Evolutionary conservation across 805 yeast species (phyloP), one percentile per base, ranked within the genome.

Genomic region (Kregervanrija pseudodelftensis): DNA sequence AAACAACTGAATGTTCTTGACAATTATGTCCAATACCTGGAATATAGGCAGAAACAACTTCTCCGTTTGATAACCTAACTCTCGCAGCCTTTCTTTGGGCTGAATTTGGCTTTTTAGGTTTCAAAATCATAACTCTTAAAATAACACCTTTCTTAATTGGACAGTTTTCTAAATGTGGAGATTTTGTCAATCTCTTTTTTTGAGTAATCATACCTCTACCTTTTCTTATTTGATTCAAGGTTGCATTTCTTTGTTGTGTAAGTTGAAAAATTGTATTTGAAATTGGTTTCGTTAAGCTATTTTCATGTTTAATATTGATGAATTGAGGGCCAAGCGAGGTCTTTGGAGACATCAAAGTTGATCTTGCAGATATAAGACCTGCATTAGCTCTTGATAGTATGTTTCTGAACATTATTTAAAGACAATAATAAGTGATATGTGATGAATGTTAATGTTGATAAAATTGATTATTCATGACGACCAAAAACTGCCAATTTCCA

Each of bases 11-110:
- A 68, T 93, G 99, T 65, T 93, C 99, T 70, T 93, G 98, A 16
- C 95, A 83, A 60, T 93, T 93, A 66, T 93, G 99, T 15, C 99
- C 99, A 62, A 93, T 97, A 44, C 99, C 99, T 12, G 97, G 96
- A 46, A 93, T 93, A 63, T 89, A 90, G 1, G 96, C 96, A 39
- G 91, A 82, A 13, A 93, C 77, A 41, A 86, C 81, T 52, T 82
- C 83, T 28, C 98, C 99, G 57, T 86, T 91, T 10, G 95, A 77
- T 49, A 93, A 73, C 66, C 95, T 78, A 16, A 93, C 98, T 71
- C 98, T 84, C 51, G 95, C 89, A 39, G 95, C 96, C 65, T 93
- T 93, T 69, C 99, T 79, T 68, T 90, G 91, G 14, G 99, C 97
- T 37, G 98, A 91, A 70, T 93, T 93, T 33, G 99, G 99, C 64